Evolutionary conservation across 257 asterid genomes (phyloP), one percentile per base, ranked within the genome.

Genomic region (Solanum bulbocastanum): DNA sequence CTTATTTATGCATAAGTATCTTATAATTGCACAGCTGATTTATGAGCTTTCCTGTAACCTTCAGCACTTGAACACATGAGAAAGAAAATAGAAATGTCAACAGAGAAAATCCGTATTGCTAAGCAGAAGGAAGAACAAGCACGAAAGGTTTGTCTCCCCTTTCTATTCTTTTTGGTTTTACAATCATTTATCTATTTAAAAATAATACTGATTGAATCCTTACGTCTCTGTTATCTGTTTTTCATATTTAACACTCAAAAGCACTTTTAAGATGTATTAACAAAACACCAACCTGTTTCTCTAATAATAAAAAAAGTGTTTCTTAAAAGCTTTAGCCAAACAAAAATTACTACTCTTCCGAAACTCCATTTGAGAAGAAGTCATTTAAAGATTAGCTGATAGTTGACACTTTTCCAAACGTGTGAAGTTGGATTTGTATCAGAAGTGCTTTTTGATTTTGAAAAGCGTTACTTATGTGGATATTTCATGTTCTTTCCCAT

Each of bases 21-120:
- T 23, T 60, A 87, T 39, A 25, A 88, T 18, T 86, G 39, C 78
- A 36, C 84, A 39, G 86, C 81, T 87, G 32, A 49, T 68, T 74
- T 65, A 86, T 58, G 89, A 42, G 20, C 35, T 58, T 30, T 20
- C 35, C 37, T 65, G 30, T 81, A 88, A 84, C 66, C 87, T 65
- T 88, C 91, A 97, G 99, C 99, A 27, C 98, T 97, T 90, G 98
- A 96, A 90, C 99, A 93, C 95, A 90, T 97, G 94, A 94, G 99
- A 87, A 96, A 94, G 95, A 97, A 94, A 92, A 94, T 95, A 89
- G 99, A 97, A 91, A 42, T 92, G 86, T 88, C 99, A 74, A 94
- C 98, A 12, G 99, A 97, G 93, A 93, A 89, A 93, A 91, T 95
- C 87, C 94, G 87, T 42, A 81, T 66, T 74, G 98, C 98, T 89